phyloP scores from a whole-genome alignment of 495 filamentous ascomycete species.

The Choiromyces venosus region DNA sequence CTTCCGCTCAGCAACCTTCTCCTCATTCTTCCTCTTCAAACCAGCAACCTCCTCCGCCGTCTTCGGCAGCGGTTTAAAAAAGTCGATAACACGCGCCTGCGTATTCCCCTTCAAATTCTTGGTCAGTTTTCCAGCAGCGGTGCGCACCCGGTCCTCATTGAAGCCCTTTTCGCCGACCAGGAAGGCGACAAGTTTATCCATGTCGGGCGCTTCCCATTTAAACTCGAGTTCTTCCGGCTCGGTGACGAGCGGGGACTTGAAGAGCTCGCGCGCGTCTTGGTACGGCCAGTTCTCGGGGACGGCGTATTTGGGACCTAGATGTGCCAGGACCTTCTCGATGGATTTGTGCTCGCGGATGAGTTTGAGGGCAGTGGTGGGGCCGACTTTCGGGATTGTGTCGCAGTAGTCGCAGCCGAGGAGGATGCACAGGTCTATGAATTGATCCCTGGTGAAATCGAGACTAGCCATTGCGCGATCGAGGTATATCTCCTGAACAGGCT shows the following conservation, averaged over 20 bases:
- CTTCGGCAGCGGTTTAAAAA: slow-evolving; percentile 92
- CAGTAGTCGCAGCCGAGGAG: slow-evolving; percentile 97
- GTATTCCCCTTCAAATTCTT: slow-evolving; percentile 87
- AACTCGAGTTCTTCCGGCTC: slow-evolving; percentile 86
- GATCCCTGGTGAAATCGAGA: slow-evolving; percentile 74
- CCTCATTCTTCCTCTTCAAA: slow-evolving; percentile 88
- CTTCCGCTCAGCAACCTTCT: slow-evolving; percentile 81
- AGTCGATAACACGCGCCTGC: slow-evolving; percentile 86
- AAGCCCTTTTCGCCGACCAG: slow-evolving; percentile 93
- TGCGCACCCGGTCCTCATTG: slow-evolving; percentile 84
- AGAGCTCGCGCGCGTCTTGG: slow-evolving; percentile 82
- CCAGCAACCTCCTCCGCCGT: slow-evolving; percentile 73
- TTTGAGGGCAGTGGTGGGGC: slow-evolving; percentile 82
- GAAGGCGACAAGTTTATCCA: slow-evolving; percentile 81
- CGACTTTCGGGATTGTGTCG: slow-evolving; percentile 90
- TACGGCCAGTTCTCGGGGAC: slow-evolving; percentile 93
- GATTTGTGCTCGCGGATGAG: slow-evolving; percentile 83
- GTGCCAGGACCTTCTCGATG: slow-evolving; percentile 78
- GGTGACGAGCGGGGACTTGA: slow-evolving; percentile 83
- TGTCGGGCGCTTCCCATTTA: slow-evolving; percentile 91
- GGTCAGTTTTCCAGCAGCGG: slow-evolving; percentile 64
- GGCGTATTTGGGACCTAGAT: slow-evolving; percentile 69
- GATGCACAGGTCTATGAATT: slow-evolving; percentile 97
- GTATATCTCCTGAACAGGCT: slow-evolving; percentile 93
- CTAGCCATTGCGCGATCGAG: slow-evolving; percentile 76